phyloP scores from a whole-genome alignment of 2,329 filamentous ascomycete species.

The Xylariaceae sp. region DNA sequence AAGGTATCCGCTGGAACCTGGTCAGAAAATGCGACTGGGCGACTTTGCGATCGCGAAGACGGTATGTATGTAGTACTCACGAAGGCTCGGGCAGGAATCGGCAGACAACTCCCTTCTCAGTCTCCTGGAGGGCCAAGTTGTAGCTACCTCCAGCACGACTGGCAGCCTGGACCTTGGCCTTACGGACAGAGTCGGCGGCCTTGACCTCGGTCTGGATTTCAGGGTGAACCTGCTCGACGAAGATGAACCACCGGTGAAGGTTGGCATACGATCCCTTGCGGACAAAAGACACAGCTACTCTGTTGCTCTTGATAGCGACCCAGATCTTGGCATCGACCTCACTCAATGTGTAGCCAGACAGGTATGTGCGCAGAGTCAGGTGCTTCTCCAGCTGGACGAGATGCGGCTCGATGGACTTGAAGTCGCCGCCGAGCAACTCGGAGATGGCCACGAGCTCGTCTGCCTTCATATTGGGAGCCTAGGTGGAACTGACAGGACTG shows the following conservation, averaged over 20 bases:
- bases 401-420: constrained; percentile 73
- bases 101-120: constrained; percentile 83
- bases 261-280: constrained; percentile 73
- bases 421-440: constrained; percentile 57
- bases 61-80: constrained; percentile 39
- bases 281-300: constrained; percentile 74
- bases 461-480: constrained; percentile 46
- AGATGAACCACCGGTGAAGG: constrained; percentile 80
- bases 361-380: constrained; percentile 78
- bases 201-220: constrained; percentile 70
- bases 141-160: constrained; percentile 80
- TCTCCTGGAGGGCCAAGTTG: constrained; percentile 79
- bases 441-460: constrained; percentile 51
- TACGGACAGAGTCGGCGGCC: constrained; percentile 60
- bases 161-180: constrained; percentile 62
- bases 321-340: constrained; percentile 77
- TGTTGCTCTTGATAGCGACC: constrained; percentile 76
- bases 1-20: constrained; percentile 61
- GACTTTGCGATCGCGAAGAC: background rate
- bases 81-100: constrained; percentile 93
- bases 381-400: constrained; percentile 79
- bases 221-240: constrained; percentile 74
- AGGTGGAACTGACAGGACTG: background rate
- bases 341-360: constrained; percentile 73
- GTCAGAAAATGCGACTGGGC: constrained; percentile 8